Percentiles rank a stretch among this genome's conserved stretches.
Conservation (phyloP, 208 protist genomes). For the Trypanosoma theileri region DNA sequence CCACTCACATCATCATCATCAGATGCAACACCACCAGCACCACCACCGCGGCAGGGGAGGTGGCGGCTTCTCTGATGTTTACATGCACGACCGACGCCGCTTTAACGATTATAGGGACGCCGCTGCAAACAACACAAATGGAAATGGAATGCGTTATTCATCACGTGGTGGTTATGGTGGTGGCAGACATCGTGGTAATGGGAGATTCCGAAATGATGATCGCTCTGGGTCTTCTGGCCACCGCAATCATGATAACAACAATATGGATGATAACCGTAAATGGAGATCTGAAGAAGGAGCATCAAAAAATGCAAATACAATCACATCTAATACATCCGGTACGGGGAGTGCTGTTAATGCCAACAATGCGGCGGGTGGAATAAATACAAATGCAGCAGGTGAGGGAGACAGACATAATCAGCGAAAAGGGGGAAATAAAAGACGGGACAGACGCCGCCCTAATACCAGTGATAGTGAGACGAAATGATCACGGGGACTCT, state of each 20-base stretch:
- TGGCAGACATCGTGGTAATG: constrained; percentile 8
- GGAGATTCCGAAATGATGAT: constrained; percentile 5
- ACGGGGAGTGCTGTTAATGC: not conserved
- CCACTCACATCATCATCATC: not conserved
- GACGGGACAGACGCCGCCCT: constrained; percentile 19
- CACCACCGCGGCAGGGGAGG: constrained; percentile 11
- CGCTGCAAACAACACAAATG: constrained; percentile 4
- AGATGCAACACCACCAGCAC: constrained; percentile 1
- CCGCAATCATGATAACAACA: constrained; percentile 4
- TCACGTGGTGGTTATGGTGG: constrained; percentile 6
- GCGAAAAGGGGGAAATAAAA: not conserved
- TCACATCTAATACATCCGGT: not conserved
- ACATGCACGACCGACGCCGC: constrained; percentile 16
- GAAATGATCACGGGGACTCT: not conserved
- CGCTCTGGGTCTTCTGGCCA: not conserved
- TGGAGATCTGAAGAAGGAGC: not conserved
- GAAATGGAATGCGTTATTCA: not conserved
- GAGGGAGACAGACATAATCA: not conserved
- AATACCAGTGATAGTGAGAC: not conserved
- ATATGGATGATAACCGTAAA: not conserved
- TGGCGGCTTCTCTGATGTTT: constrained; percentile 1
- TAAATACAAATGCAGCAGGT: not conserved
- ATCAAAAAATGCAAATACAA: not conserved
- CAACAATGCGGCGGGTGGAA: not conserved
- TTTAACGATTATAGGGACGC: constrained; percentile 24